Evolutionary conservation across 805 yeast genomes (phyloP), one percentile per base, ranked within the genome.

Genomic region (Yarrowia bubula): DNA sequence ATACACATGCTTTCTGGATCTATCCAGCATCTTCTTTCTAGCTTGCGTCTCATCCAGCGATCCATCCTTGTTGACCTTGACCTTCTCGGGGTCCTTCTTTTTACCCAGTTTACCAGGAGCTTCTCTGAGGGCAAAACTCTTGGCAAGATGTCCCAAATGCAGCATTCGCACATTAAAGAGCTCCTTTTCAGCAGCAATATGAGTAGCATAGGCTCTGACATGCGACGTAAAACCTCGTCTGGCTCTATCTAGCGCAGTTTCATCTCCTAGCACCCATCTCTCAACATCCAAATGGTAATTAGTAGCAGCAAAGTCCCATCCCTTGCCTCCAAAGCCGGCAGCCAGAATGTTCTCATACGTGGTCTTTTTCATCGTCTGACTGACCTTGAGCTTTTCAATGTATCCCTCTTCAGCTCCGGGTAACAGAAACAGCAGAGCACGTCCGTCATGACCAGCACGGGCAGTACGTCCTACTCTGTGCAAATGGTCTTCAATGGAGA

Each of bases 381-480:
- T 78, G 5, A 81, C 79, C 53, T 79, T 80, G 53, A 89, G 81
- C 63, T 83, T 83, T 22, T 85, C 89, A 11, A 88, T 79, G 72
- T 92, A 93, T 13, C 84, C 86, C 77, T 93, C 98, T 75, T 93
- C 98, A 67, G 79, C 83, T 1, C 97, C 96, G 0, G 99, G 99
- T 37, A 93, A 78, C 46, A 95, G 78, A 72, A 93, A 91, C 66
- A 95, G 76, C 1, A 85, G 75, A 1, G 98, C 89, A 42, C 81
- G 81, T 74, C 99, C 99, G 43, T 79, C 76, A 50, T 86, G 83
- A 68, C 99, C 99, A n/a, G 96, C 96, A 78, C 99, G 86, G 8
- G 99, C 99, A 11, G 98, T 92, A 79, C 99, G 86, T 64, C 99
- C 99, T 65, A 92, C 90, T 76, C 99, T 83, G 76, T 95, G 99